Percentiles rank a stretch among this genome's conserved stretches.
These are phyloP conservation scores for Diaporthe sp. DNA, from an alignment of 2,329 filamentous ascomycete species.

Conservation along the genomic window DNA sequence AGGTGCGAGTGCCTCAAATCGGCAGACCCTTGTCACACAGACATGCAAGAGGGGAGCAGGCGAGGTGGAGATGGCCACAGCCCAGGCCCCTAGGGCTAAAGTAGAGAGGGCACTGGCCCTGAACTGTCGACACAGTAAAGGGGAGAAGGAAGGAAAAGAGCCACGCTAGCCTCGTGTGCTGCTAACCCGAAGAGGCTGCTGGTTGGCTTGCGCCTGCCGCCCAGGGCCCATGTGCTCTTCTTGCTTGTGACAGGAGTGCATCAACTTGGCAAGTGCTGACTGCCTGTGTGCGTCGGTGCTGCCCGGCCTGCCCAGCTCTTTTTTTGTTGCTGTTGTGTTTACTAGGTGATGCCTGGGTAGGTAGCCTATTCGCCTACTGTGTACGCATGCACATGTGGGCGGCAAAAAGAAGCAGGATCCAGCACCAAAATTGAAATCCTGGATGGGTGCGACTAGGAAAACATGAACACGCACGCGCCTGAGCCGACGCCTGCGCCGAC, in stretches of 20 bases:
- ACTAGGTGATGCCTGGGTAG: neutral
- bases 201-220: neutral
- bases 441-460: neutral
- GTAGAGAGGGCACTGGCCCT: neutral
- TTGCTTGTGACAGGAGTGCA: slow-evolving; percentile 17
- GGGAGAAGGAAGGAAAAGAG: neutral
- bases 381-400: neutral
- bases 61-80: slow-evolving; percentile 4
- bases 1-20: slow-evolving; percentile 22
- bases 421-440: neutral
- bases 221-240: neutral
- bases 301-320: slow-evolving; percentile 12
- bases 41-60: neutral
- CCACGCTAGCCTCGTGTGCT: neutral
- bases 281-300: slow-evolving; percentile 3
- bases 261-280: slow-evolving; percentile 13
- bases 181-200: slow-evolving; percentile 21
- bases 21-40: slow-evolving; percentile 22
- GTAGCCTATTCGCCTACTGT: neutral
- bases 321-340: neutral
- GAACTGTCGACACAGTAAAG: neutral
- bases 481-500: neutral
- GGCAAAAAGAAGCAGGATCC: neutral
- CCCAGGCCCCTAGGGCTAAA: neutral
- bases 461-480: neutral